phyloP scores from a whole-genome alignment of 495 filamentous ascomycete species.

The Massariosphaeria phaeospora region DNA sequence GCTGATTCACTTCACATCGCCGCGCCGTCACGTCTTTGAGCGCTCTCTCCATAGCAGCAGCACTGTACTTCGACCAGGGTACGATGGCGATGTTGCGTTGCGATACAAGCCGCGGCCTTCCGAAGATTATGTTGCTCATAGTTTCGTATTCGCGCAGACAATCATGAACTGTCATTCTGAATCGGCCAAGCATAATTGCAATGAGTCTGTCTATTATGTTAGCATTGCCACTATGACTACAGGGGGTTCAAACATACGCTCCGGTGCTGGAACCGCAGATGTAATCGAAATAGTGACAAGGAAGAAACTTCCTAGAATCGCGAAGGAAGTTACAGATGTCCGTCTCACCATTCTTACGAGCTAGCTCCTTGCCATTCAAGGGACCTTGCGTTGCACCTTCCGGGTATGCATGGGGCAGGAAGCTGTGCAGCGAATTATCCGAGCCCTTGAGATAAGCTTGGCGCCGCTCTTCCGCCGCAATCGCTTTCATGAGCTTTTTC shows the following conservation, averaged over 20 bases:
- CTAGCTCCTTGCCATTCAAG: background rate
- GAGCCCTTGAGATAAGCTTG: background rate
- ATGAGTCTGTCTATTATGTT: background rate
- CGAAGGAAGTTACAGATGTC: background rate
- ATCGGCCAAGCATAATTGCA: conserved; percentile 4
- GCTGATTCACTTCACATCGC: background rate
- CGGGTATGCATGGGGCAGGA: background rate
- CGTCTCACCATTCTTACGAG: background rate
- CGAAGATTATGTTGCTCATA: conserved; percentile 1
- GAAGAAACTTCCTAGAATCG: background rate
- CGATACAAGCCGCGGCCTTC: background rate
- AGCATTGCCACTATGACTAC: too few species aligned
- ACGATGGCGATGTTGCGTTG: conserved; percentile 8
- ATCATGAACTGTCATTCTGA: conserved; percentile 4
- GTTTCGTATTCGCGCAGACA: conserved; percentile 1
- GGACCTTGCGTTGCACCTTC: background rate
- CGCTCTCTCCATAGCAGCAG: background rate
- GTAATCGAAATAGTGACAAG: conserved; percentile 11
- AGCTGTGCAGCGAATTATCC: background rate
- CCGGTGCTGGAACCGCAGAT: conserved; percentile 11
- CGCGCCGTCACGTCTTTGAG: conserved; percentile 2
- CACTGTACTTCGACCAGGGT: conserved; percentile 3
- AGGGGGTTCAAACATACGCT: background rate
- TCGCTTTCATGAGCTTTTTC: background rate
- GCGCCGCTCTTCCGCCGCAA: background rate